phyloP scores from a whole-genome alignment of 495 filamentous ascomycete species.

The Xylaria bambusicola region DNA sequence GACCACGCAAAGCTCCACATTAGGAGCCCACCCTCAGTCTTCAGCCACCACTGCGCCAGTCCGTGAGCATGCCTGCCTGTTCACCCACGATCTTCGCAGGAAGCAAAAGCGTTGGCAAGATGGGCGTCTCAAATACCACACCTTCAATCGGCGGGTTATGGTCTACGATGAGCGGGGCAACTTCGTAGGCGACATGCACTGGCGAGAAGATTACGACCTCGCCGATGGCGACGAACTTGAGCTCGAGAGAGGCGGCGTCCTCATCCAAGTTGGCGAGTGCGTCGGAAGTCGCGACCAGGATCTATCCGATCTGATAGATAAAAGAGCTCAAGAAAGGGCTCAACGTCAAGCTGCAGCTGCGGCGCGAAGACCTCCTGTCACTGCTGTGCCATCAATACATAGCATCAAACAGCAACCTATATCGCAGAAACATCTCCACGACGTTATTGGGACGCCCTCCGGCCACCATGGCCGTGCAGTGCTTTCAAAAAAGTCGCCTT shows the following conservation, averaged over 20 bases:
- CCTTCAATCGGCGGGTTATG: slow-evolving; percentile 91
- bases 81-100: slow-evolving; percentile 76
- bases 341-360: slow-evolving; percentile 41
- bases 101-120: slow-evolving; percentile 95
- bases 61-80: slow-evolving; percentile 79
- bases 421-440: slow-evolving; percentile 46
- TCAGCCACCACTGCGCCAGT: slow-evolving; percentile 71
- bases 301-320: slow-evolving; percentile 70
- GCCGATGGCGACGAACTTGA: slow-evolving; percentile 79
- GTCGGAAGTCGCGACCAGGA: slow-evolving; percentile 75
- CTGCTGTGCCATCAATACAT: slow-evolving; percentile 10
- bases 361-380: slow-evolving; percentile 26
- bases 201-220: slow-evolving; percentile 64
- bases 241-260: slow-evolving; percentile 69
- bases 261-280: slow-evolving; percentile 78
- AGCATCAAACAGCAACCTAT: slow-evolving; percentile 26
- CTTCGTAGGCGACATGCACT: slow-evolving; percentile 83
- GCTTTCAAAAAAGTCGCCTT: slow-evolving; percentile 50
- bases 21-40: slow-evolving; percentile 24
- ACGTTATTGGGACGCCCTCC: slow-evolving; percentile 48
- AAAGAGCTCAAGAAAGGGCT: slow-evolving; percentile 55
- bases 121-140: slow-evolving; percentile 82
- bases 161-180: slow-evolving; percentile 81
- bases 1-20: slow-evolving; percentile 27
- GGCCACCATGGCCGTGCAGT: slow-evolving; percentile 54